Conservation (phyloP, 2,329 filamentous ascomycete genomes). For the Aspergillus bombycis region DNA sequence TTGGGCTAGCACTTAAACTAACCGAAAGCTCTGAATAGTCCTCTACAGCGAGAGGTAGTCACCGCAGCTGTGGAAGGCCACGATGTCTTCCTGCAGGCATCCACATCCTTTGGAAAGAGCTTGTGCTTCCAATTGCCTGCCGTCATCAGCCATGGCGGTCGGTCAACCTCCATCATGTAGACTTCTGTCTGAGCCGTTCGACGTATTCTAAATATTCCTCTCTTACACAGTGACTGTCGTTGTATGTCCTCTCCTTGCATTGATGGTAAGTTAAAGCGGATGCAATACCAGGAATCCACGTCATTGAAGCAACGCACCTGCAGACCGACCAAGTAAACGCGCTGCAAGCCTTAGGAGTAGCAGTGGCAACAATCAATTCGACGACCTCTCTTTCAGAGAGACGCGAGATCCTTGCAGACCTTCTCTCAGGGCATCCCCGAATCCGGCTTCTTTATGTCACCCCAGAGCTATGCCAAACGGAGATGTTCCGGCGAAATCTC, state of each 20-base stretch:
- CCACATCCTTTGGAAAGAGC: conserved; percentile 79
- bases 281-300: not conserved
- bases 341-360: conserved; percentile 71
- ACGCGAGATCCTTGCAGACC: conserved; percentile 72
- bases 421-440: conserved; percentile 83
- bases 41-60: conserved; percentile 86
- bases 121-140: conserved; percentile 91
- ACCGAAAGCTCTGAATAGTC: conserved; percentile 53
- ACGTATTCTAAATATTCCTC: conserved; percentile 19
- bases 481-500: conserved; percentile 75
- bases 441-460: conserved; percentile 90
- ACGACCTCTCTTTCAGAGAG: conserved; percentile 70
- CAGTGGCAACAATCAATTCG: conserved; percentile 85
- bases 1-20: not conserved
- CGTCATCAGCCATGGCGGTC: conserved; percentile 82
- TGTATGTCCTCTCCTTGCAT: conserved; percentile 81
- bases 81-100: conserved; percentile 91
- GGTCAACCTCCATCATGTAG: conserved; percentile 39
- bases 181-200: conserved; percentile 13
- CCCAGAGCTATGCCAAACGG: conserved; percentile 79
- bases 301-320: conserved; percentile 4
- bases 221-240: conserved; percentile 74
- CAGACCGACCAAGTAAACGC: conserved; percentile 91
- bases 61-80: conserved; percentile 76
- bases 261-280: conserved; percentile 69